These are phyloP conservation scores for Phanerochaete carnosa DNA, from an alignment of 768 basidiomycete species.

Conservation along the genomic window DNA sequence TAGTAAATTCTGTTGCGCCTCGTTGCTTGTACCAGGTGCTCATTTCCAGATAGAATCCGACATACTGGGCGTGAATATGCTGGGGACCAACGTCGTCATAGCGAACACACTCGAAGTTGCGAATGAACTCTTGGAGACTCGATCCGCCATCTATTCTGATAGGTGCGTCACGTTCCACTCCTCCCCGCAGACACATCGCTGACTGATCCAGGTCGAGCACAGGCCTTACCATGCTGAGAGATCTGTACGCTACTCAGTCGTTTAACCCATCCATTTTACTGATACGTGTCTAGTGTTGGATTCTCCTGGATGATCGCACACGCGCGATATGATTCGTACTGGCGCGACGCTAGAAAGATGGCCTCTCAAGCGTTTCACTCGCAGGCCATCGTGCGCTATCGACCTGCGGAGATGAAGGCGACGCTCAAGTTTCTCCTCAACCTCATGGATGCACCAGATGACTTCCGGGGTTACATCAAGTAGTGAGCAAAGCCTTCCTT, in stretches of 20 bases:
- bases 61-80: too few relatives aligned
- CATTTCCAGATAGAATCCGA: too few relatives aligned
- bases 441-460: neutral
- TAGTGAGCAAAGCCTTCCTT: too few relatives aligned
- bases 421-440: neutral
- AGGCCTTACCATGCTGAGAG: neutral
- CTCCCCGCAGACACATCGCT: neutral
- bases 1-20: too few relatives aligned
- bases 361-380: too few relatives aligned
- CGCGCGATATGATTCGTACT: neutral
- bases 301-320: neutral
- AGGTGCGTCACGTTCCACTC: slow-evolving; percentile 6
- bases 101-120: slow-evolving; percentile 30
- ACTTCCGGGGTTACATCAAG: neutral
- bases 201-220: neutral
- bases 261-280: neutral
- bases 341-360: too few relatives aligned
- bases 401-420: too few relatives aligned
- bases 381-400: too few relatives aligned
- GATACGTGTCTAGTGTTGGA: neutral
- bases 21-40: too few relatives aligned
- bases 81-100: slow-evolving; percentile 24
- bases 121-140: slow-evolving; percentile 31
- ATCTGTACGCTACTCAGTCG: neutral
- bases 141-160: slow-evolving; percentile 30